Base-by-base conservation (phyloP, 768 basidiomycete genomes). In the Boletus rubroflammeus region DNA sequence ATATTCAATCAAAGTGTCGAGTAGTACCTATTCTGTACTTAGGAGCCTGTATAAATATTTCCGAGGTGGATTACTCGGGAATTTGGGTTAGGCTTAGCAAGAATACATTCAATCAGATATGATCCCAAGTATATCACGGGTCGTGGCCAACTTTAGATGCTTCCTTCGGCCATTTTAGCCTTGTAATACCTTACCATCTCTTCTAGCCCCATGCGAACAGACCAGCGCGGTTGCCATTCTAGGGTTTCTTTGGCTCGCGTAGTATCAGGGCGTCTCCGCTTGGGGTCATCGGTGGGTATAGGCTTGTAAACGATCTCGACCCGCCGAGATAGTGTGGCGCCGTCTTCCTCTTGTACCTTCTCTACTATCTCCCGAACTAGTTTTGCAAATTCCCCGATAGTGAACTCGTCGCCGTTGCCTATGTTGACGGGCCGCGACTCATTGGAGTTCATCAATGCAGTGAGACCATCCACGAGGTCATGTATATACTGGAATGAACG, bases 401-500 rank as follows among this genome's bases (percentile, higher is more conserved):
- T 93, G 72, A 94, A 97, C 77, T 99, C 97, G 70, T 98, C 93
- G 48, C 85, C 76, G 64, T 93, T 94, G 54, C 97, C 97, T 61
- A 99, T 86, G 81, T 99, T 99, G 71, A 96, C 92, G 2, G 97
- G 97, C 32, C 92, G 88, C 50, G 89, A 81, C 74, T 97, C 93
- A 67, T 83, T 75, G 17, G 93, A 93, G 78, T 95, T 97, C 97
- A 99, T 99, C 62, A 95, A 79, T 21, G 85, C 82, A 68, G 94
- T 94, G 52, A 94, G 75, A 40, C 96, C 97, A 67, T 98, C 94
- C 67, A 96, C 79, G 59, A 99, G 84, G 72, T 99, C 97, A 76
- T 99, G 97, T 55, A 99, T 86, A 75, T 96, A 99, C 75, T 96
- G 94, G 84, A 96, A 94, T 13, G 94, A 96, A 55, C 93, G 89